These are phyloP conservation scores for Colletotrichum higginsianum DNA, from an alignment of 2,329 filamentous ascomycete species.

Conservation along the genomic window DNA sequence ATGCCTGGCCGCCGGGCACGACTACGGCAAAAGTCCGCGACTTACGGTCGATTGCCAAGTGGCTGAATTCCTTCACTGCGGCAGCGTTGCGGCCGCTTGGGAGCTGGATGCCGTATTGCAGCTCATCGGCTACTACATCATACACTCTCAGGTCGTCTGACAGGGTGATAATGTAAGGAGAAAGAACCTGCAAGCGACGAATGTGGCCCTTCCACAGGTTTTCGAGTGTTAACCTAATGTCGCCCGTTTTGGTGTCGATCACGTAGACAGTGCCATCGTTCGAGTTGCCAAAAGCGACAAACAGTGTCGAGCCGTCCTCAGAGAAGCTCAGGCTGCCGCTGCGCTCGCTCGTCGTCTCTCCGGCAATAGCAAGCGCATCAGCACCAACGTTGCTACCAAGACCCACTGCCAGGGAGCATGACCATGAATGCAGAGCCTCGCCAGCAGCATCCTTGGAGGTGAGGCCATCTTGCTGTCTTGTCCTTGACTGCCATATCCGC, in stretches of 20 bases:
- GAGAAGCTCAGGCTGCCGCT: slow-evolving; percentile 83
- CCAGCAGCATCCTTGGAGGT: slow-evolving; percentile 71
- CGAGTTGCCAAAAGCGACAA: slow-evolving; percentile 71
- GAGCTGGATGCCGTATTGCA: slow-evolving; percentile 77
- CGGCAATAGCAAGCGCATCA: slow-evolving; percentile 50
- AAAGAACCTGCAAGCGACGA: slow-evolving; percentile 79
- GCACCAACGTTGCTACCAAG: slow-evolving; percentile 51
- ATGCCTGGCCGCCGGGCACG: slow-evolving; percentile 62
- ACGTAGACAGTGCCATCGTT: slow-evolving; percentile 79
- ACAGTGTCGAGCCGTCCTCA: slow-evolving; percentile 87
- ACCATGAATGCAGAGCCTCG: slow-evolving; percentile 80
- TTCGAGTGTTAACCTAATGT: slow-evolving; percentile 76
- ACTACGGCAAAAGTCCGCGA: slow-evolving; percentile 78
- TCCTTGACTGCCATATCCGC: slow-evolving; percentile 85
- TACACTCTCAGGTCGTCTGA: slow-evolving; percentile 83
- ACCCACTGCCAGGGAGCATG: slow-evolving; percentile 63
- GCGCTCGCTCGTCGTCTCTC: slow-evolving; percentile 50
- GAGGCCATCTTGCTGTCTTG: slow-evolving; percentile 77
- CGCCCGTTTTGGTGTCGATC: slow-evolving; percentile 80
- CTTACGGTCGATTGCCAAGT: slow-evolving; percentile 79
- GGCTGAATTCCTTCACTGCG: slow-evolving; percentile 62
- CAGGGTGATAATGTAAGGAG: slow-evolving; percentile 81
- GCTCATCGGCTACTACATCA: slow-evolving; percentile 85
- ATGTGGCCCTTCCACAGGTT: slow-evolving; percentile 77
- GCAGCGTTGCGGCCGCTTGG: slow-evolving; percentile 55